These are phyloP conservation scores for Xylariomycetidae sp. DNA, from an alignment of 2,329 filamentous ascomycete genomes.

Conservation along the genomic window DNA sequence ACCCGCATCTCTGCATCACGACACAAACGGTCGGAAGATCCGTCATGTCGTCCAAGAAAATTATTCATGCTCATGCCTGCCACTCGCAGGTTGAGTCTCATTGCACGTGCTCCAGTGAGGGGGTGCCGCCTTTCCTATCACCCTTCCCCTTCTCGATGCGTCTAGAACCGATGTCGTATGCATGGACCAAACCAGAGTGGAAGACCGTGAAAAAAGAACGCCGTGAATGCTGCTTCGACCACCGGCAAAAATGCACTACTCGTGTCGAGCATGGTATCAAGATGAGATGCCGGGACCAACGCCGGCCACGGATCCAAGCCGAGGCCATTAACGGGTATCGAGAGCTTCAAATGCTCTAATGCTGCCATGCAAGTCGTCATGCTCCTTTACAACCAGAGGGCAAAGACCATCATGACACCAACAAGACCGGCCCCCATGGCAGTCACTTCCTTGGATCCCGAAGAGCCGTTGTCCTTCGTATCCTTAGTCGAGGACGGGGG, in stretches of 20 bases:
- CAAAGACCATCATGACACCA: constrained; percentile 46
- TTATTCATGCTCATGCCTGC: too few species aligned
- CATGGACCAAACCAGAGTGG: background rate
- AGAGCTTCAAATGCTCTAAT: background rate
- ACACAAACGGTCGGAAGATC: too few species aligned
- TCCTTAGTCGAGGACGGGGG: too few species aligned
- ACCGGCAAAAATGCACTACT: too few species aligned
- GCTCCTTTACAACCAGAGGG: constrained; percentile 38
- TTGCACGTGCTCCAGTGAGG: too few species aligned
- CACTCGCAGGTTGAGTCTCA: too few species aligned
- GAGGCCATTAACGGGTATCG: background rate
- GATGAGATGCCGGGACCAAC: too few species aligned
- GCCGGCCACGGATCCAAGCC: background rate
- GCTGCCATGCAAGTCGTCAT: background rate
- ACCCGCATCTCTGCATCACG: too few species aligned
- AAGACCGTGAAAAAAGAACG: background rate
- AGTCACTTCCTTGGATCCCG: constrained; percentile 40
- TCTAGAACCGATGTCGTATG: background rate
- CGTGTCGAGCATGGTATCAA: too few species aligned
- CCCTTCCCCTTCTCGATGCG: too few species aligned
- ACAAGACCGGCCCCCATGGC: constrained; percentile 44
- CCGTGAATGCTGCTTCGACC: background rate
- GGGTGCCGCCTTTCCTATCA: too few species aligned
- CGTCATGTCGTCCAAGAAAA: too few species aligned
- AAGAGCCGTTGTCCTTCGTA: constrained; percentile 35